phyloP scores from a whole-genome alignment of 345 rosid genomes.

The Moricandia arvensis region DNA sequence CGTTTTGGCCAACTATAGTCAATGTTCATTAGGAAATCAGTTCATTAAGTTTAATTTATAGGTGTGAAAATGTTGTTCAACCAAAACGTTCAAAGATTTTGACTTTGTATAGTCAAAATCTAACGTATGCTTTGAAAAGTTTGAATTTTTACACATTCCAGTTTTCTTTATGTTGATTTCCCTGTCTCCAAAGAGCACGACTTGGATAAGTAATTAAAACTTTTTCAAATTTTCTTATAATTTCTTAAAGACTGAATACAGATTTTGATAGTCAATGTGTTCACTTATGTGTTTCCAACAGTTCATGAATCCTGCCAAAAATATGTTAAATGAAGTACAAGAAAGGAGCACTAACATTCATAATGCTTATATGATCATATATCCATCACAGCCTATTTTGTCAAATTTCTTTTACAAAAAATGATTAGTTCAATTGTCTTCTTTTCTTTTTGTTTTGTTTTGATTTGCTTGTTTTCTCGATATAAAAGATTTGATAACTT shows the following conservation, averaged over 20 bases:
- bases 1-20: slow-evolving; percentile 32
- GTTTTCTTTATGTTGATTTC: slow-evolving; percentile 5
- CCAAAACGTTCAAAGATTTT: slow-evolving; percentile 24
- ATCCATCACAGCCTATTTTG: neutral
- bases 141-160: neutral
- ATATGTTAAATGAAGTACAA: slow-evolving; percentile 12
- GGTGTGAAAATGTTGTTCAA: slow-evolving; percentile 30
- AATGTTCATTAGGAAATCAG: slow-evolving; percentile 16
- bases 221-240: neutral
- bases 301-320: slow-evolving; percentile 1
- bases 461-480: neutral
- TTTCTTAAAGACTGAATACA: neutral
- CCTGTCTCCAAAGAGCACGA: neutral
- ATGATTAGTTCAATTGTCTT: neutral
- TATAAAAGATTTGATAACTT: neutral
- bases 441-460: neutral
- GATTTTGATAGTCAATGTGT: slow-evolving; percentile 11
- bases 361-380: slow-evolving; percentile 4
- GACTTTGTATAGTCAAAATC: slow-evolving; percentile 31
- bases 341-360: slow-evolving; percentile 3
- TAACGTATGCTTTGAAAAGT: slow-evolving; percentile 17
- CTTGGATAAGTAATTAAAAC: neutral
- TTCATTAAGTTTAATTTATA: neutral
- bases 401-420: too few relatives aligned
- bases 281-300: neutral